Evolutionary conservation across 2,329 filamentous ascomycete species (phyloP).

Genomic region (Nigrospora osmanthi): DNA sequence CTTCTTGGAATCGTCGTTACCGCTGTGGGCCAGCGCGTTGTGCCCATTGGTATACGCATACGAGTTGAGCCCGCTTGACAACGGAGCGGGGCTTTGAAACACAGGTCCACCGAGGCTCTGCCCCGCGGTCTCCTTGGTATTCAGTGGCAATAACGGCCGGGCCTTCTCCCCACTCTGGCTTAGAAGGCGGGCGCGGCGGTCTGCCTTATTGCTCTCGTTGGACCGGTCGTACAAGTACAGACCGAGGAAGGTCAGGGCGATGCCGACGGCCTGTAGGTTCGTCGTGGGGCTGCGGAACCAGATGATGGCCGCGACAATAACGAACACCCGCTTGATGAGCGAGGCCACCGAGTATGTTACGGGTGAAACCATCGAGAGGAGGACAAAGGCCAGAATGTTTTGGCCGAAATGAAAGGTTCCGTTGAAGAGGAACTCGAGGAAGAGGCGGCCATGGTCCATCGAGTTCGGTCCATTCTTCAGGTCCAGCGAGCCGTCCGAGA

Average conservation of each 20-base stretch:
- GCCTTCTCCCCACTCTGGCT: constrained; percentile 31
- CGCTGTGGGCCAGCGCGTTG: constrained; percentile 21
- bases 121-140: constrained; percentile 30
- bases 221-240: constrained; percentile 95
- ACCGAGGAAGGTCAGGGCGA: constrained; percentile 81
- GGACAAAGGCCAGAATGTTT: constrained; percentile 88
- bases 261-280: constrained; percentile 72
- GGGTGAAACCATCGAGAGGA: constrained; percentile 87
- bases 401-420: constrained; percentile 94
- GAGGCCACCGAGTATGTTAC: constrained; percentile 97
- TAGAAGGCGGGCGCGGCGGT: constrained; percentile 69
- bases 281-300: constrained; percentile 95
- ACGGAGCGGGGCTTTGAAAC: constrained; percentile 28
- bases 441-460: constrained; percentile 65
- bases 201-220: constrained; percentile 78
- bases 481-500: constrained; percentile 71
- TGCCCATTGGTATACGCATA: constrained; percentile 40
- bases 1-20: constrained; percentile 45
- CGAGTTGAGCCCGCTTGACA: constrained; percentile 15
- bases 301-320: constrained; percentile 87
- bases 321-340: constrained; percentile 93
- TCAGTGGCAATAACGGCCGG: constrained; percentile 60
- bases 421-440: constrained; percentile 92
- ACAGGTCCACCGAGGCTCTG: constrained; percentile 20
- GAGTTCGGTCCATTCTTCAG: constrained; percentile 52